Evolutionary conservation across 1,284 basidiomycete species (phyloP).

Genomic region (Cryptococcus hybrid): DNA sequence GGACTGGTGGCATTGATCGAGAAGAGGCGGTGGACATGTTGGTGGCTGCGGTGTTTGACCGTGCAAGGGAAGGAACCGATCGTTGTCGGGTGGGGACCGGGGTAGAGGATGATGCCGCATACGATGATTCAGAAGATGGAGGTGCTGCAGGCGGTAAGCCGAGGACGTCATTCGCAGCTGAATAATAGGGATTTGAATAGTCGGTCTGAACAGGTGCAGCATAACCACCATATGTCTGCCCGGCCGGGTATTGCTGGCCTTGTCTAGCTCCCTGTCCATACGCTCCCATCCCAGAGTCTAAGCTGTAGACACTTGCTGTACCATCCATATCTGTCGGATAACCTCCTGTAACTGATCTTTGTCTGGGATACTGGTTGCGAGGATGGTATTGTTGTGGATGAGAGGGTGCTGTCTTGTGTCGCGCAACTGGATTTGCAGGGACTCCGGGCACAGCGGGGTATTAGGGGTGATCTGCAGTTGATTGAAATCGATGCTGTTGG

Average conservation of each 20-base stretch:
- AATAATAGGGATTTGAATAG: constrained; percentile 49
- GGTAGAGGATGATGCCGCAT: constrained; percentile 24
- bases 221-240: constrained; percentile 10
- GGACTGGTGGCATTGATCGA: constrained; percentile 11
- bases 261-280: constrained; percentile 21
- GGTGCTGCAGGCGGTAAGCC: constrained; percentile 56
- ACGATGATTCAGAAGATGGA: constrained; percentile 41
- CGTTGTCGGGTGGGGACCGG: constrained; percentile 27
- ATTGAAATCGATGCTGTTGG: constrained; percentile 38
- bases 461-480: constrained; percentile 28
- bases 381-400: constrained; percentile 10
- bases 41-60: constrained; percentile 43
- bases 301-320: constrained; percentile 45
- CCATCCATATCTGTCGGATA: constrained; percentile 23
- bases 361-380: constrained; percentile 7
- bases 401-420: constrained; percentile 14
- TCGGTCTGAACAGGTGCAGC: constrained; percentile 17
- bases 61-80: constrained; percentile 25
- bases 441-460: neutral
- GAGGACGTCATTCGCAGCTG: constrained; percentile 70
- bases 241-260: constrained; percentile 3
- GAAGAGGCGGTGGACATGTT: constrained; percentile 35
- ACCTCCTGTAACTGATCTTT: constrained; percentile 15
- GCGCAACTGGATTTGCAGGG: constrained; percentile 7
- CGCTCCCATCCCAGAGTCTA: constrained; percentile 47